phyloP scores from a whole-genome alignment of 495 filamentous ascomycete genomes.

The Mytilinidion resinicola region DNA sequence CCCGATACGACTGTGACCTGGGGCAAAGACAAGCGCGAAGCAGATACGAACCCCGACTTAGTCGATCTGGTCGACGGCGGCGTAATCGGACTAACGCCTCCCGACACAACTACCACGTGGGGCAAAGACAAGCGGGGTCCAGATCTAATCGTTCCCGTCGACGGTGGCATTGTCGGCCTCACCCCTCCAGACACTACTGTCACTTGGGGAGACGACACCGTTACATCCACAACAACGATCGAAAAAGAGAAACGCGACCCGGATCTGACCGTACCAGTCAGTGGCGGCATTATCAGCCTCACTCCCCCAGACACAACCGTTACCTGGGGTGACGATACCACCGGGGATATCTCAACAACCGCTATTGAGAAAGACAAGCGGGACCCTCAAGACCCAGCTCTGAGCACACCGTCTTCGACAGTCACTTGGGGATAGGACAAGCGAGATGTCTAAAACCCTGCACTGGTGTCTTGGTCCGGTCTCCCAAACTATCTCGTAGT shows the following conservation, averaged over 20 bases:
- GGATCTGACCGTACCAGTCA: background rate
- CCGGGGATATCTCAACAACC: background rate
- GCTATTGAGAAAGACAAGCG: constrained; percentile 4
- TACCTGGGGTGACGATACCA: constrained; percentile 2
- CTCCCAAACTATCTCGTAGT: background rate
- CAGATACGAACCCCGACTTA: background rate
- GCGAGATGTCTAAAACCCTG: background rate
- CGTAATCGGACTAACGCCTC: background rate
- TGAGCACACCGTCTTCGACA: background rate
- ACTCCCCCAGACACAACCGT: background rate
- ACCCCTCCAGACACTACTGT: background rate
- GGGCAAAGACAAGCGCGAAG: constrained; percentile 2
- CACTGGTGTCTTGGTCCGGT: background rate
- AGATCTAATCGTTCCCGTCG: background rate
- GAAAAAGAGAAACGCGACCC: background rate
- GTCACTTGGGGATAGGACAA: background rate
- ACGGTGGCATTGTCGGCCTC: background rate
- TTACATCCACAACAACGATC: background rate
- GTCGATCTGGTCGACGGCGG: background rate
- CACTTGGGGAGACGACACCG: constrained; percentile 1
- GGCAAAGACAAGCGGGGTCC: constrained; percentile 1
- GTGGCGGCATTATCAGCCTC: background rate
- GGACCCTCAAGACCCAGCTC: background rate
- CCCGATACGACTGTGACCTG: background rate
- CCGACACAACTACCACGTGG: background rate